These are phyloP conservation scores for Podosphaera fusca DNA, from an alignment of 2,329 filamentous ascomycete species.

Conservation along the genomic window DNA sequence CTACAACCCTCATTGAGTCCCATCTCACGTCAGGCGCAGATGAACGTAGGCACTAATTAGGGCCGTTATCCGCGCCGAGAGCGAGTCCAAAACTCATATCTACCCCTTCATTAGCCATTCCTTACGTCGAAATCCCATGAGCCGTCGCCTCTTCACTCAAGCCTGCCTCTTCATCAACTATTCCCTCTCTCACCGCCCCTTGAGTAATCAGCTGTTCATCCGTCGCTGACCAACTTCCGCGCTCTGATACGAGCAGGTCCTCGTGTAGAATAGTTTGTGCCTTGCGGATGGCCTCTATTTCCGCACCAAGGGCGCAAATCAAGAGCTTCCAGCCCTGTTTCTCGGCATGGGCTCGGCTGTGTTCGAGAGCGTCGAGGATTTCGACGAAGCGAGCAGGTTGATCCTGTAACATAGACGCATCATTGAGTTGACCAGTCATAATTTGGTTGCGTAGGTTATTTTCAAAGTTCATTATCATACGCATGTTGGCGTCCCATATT, in stretches of 20 bases:
- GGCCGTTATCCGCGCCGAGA: no score
- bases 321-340: slow-evolving; percentile 48
- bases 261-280: slow-evolving; percentile 11
- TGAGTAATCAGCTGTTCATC: no score
- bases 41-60: no score
- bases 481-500: slow-evolving; percentile 41
- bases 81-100: no score
- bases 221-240: background rate
- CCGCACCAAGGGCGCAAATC: slow-evolving; percentile 53
- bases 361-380: slow-evolving; percentile 31
- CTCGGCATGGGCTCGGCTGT: slow-evolving; percentile 30
- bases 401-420: slow-evolving; percentile 19
- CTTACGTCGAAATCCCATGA: no score
- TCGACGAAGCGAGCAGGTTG: slow-evolving; percentile 32
- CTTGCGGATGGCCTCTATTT: slow-evolving; percentile 41
- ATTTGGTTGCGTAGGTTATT: slow-evolving; percentile 33
- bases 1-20: no score
- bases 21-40: no score
- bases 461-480: slow-evolving; percentile 41
- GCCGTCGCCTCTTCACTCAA: no score
- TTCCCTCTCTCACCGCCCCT: no score
- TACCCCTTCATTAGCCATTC: no score
- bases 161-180: no score
- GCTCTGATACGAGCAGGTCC: background rate
- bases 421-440: slow-evolving; percentile 16